Evolutionary conservation across 129 eudicot genomes (phyloP), one percentile per base, ranked within the genome.

Genomic region (Solidago caesia): DNA sequence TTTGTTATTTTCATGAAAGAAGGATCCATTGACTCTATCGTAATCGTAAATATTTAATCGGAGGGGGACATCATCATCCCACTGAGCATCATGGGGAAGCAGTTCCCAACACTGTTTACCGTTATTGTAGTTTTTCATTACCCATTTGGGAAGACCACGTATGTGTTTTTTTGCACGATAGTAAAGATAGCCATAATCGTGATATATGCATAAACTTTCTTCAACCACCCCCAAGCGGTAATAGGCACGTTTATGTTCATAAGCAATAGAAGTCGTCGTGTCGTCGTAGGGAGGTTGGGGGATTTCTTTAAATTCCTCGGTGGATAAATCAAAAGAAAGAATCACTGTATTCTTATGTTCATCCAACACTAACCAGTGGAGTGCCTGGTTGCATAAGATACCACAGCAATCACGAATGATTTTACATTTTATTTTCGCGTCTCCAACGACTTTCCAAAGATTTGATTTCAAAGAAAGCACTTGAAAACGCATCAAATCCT

Each of bases 281-380:
- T 51, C 59, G 26, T 69, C 74, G 21, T 21, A 21, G 21, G 21
- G 21, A 29, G 74, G 74, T 49, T 69, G 29, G 5, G 25, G 29
- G 10, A 65, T 65, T 41, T 65, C 70, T 65, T 8, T 65, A 65
- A 65, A 65, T 14, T 65, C 52, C 70, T 65, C 70, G 14, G 4
- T 8, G 6, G 29, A 43, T 65, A 65, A 65, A 41, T 16, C 13
- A 29, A 26, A 76, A 8, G 61, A 39, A 44, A 69, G 43, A 48
- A 69, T 69, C 0, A 33, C 44, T 7, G 1, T 27, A 15, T 49
- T 13, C 7, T 2, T 5, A 14, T n/a, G 33, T 15, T 44, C n/a
- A 66, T 44, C 52, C 4, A 0, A 8, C 44, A 69, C 14, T 26
- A 69, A 7, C 74, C 74, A 69, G 6, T 69, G 74, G 44, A 60